A percentile compares a stretch with the other conserved stretches of the same genome.
These are phyloP conservation scores for Aspergillus niger DNA, from an alignment of 2,329 filamentous ascomycete species.

Conservation along the genomic window DNA sequence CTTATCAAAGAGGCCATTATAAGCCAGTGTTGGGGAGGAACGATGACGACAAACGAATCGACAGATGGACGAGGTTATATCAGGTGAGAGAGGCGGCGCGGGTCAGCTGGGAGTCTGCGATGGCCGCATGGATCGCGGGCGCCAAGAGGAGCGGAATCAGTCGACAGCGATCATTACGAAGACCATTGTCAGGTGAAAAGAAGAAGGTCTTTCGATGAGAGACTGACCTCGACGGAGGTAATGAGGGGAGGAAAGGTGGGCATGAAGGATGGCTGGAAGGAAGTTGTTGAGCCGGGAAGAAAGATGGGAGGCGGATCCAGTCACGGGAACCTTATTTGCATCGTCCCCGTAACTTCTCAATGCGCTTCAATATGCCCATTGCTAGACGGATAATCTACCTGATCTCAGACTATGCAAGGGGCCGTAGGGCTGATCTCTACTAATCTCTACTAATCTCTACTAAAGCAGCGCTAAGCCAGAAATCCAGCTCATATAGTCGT, in stretches of 20 bases:
- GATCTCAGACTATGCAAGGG: too few relatives aligned
- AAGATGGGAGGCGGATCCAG: neutral
- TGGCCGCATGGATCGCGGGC: neutral
- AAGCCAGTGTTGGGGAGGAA: neutral
- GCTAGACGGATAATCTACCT: too few relatives aligned
- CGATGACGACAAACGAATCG: conserved; percentile 4
- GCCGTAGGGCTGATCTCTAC: too few relatives aligned
- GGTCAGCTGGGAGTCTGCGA: conserved; percentile 7
- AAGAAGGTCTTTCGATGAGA: neutral
- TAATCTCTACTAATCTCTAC: too few relatives aligned
- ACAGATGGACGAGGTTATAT: conserved; percentile 1
- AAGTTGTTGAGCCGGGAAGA: neutral
- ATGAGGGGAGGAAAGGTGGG: neutral
- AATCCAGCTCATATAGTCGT: too few relatives aligned
- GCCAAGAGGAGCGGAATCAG: conserved; percentile 6
- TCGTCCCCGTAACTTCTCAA: too few relatives aligned
- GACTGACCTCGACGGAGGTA: neutral
- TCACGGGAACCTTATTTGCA: too few relatives aligned
- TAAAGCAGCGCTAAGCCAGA: too few relatives aligned
- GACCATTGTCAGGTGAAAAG: neutral
- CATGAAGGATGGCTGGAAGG: neutral
- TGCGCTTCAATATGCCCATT: too few relatives aligned
- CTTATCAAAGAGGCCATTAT: neutral
- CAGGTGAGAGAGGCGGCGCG: conserved; percentile 1
- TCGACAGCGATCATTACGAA: neutral